Conservation (phyloP, 2,329 filamentous ascomycete genomes). For the Sphaerulina musiva region DNA sequence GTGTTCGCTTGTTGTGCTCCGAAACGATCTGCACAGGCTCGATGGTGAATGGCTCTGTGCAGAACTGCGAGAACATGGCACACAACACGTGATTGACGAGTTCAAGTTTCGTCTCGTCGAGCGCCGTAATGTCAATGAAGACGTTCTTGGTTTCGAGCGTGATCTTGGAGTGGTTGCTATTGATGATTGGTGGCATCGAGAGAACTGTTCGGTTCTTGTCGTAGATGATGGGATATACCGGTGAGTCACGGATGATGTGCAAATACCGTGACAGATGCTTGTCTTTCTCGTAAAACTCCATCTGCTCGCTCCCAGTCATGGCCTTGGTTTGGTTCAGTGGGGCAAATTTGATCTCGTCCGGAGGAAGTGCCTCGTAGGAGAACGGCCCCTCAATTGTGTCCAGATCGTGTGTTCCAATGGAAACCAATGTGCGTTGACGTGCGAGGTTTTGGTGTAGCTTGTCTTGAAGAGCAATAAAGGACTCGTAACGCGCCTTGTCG, state of each 20-base stretch:
- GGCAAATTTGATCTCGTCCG: slow-evolving; percentile 84
- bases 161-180: slow-evolving; percentile 95
- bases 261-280: slow-evolving; percentile 85
- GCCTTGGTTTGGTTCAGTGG: slow-evolving; percentile 87
- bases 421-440: slow-evolving; percentile 85
- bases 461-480: slow-evolving; percentile 95
- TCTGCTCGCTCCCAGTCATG: slow-evolving; percentile 82
- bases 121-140: slow-evolving; percentile 94
- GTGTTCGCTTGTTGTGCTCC: slow-evolving; percentile 77
- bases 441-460: slow-evolving; percentile 97
- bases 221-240: slow-evolving; percentile 92
- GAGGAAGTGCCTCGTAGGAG: slow-evolving; percentile 86
- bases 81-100: slow-evolving; percentile 94
- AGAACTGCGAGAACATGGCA: slow-evolving; percentile 94
- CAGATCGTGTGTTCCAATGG: slow-evolving; percentile 93
- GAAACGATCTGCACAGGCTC: slow-evolving; percentile 91
- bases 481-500: slow-evolving; percentile 84
- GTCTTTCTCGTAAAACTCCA: slow-evolving; percentile 91
- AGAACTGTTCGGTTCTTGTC: slow-evolving; percentile 81
- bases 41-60: slow-evolving; percentile 79
- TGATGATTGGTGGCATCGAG: slow-evolving; percentile 95
- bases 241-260: slow-evolving; percentile 88
- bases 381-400: slow-evolving; percentile 92
- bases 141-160: slow-evolving; percentile 84
- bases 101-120: slow-evolving; percentile 91